Evolutionary conservation across 345 rosid genomes (phyloP), one percentile per base, ranked within the genome.

Genomic region (Eucalyptus polyanthemos): DNA sequence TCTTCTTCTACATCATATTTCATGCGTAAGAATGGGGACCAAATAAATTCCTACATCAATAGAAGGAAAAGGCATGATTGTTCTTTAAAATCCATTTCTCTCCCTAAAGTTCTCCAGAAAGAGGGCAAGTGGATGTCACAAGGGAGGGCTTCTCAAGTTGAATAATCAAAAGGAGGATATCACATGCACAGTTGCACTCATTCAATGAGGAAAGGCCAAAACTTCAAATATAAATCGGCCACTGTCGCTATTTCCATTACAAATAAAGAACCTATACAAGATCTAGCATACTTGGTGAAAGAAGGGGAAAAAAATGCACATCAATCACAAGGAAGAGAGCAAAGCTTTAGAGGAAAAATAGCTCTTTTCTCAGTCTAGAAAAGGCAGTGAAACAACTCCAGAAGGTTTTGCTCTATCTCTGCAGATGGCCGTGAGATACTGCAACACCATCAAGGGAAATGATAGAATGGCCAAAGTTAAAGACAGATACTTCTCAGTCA

Each of bases 401-500:
- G 50, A 80, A 87, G 72, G 81, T 76, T n/a, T 50, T 88, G 80
- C 60, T 80, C 86, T 50, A 25, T 81, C 85, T 88, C 86, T 60
- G 80, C 50, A 86, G 58, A 50, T 24, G 88, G 90, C 60, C 50
- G 9, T 80, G 14, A 87, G 80, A 88, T 56, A 60, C 44, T 42
- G 51, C 89, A 86, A 72, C n/a, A 89, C 67, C 50, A 76, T 31
- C 87, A 89, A 40, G 50, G 50, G 65, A 67, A 49, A 54, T 47
- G 9, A 62, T 25, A 49, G 58, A 9, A 15, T 67, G 69, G 67
- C 86, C 54, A 80, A 65, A 65, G 40, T 45, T 12, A 90, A 87
- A 60, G 81, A 87, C 42, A 88, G 93, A 86, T 80, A 90, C 88
- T 92, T 91, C 47, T 62, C 87, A 10, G 90, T 90, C 80, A 42